These are phyloP conservation scores for Penicillium sp. DNA, from an alignment of 2,329 filamentous ascomycete genomes.

Conservation along the genomic window DNA sequence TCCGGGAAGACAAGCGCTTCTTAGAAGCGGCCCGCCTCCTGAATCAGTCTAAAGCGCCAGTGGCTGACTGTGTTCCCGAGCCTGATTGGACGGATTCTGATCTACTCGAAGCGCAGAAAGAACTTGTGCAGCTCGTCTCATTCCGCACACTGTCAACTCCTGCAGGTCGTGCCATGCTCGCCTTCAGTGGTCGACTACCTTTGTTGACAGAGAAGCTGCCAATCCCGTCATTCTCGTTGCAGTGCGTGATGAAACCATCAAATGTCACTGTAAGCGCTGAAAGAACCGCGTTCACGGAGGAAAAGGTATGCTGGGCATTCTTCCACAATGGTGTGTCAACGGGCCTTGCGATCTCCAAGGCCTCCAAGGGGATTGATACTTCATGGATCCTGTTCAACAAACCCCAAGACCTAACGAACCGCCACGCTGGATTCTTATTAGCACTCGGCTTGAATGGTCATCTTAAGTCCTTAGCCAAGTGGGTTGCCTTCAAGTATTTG, in stretches of 20 bases:
- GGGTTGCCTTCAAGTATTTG: slow-evolving; percentile 98
- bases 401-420: slow-evolving; percentile 84
- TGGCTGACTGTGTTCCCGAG: slow-evolving; percentile 73
- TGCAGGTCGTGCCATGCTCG: slow-evolving; percentile 79
- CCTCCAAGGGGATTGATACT: slow-evolving; percentile 91
- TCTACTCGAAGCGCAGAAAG: slow-evolving; percentile 88
- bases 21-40: slow-evolving; percentile 81
- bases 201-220: slow-evolving; percentile 89
- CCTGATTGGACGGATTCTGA: slow-evolving; percentile 81
- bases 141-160: slow-evolving; percentile 86
- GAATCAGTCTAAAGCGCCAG: slow-evolving; percentile 77
- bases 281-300: slow-evolving; percentile 81
- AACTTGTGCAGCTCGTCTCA: slow-evolving; percentile 81
- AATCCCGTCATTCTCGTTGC: slow-evolving; percentile 86
- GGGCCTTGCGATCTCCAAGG: slow-evolving; percentile 83
- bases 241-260: slow-evolving; percentile 86
- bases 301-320: slow-evolving; percentile 97
- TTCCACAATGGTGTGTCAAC: slow-evolving; percentile 96
- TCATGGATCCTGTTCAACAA: slow-evolving; percentile 99
- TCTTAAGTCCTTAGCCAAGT: slow-evolving; percentile 90
- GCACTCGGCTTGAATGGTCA: slow-evolving; percentile 93
- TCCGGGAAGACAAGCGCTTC: slow-evolving; percentile 85
- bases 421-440: slow-evolving; percentile 92
- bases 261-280: slow-evolving; percentile 94
- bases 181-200: slow-evolving; percentile 83